Base-by-base conservation (phyloP, 2,329 filamentous ascomycete species). In the Immersiporthe knoxdaviesiana region DNA sequence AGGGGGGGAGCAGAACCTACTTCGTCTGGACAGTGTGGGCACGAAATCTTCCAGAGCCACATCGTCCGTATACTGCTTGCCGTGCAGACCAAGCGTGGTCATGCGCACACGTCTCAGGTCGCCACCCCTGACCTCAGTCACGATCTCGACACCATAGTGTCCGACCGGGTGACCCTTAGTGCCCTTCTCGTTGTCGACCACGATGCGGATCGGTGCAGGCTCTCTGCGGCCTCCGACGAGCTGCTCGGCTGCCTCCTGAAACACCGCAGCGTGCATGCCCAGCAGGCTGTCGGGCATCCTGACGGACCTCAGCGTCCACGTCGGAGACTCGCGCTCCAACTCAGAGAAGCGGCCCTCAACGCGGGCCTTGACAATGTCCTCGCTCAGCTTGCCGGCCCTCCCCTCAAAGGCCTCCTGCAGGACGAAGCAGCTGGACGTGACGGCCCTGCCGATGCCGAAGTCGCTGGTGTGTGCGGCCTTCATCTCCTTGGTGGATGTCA, bases 291-390 rank as follows among this genome's bases (percentile, higher is more conserved):
- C 91, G 50, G 86, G 84, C 77, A 89, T 86, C 69, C 85, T 87
- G 18, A 88, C 86, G 27, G 90, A 91, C 50, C 93, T 88, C 41
- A 97, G 86, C 41, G 92, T 92, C 94, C 93, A 97, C 74, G 87
- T 89, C 21, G 90, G 85, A 69, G 91, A 88, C 78, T 97, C 93
- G 69, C 94, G 88, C 81, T 97, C 93, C n/a, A 83, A 78, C 77
- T 97, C 94, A 0, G 92, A 83, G 75, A 97, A 97, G 14, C 94
- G 88, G 7, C 90, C 91, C 79, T 97, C 95, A 18, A 97, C 89
- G 72, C 91, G 89, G 11, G 94, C 94, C 80, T 95, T 97, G 62
- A 90, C 88, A 16, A 97, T 85, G 72, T 98, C 96, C 79, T 98
- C 95, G 37, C 89, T 89, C 79, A 93, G 90, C 71, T 91, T 92